Evolutionary conservation across 352 stramenopile species (phyloP).

Genomic region (Phytophthora pseudosyringae): DNA sequence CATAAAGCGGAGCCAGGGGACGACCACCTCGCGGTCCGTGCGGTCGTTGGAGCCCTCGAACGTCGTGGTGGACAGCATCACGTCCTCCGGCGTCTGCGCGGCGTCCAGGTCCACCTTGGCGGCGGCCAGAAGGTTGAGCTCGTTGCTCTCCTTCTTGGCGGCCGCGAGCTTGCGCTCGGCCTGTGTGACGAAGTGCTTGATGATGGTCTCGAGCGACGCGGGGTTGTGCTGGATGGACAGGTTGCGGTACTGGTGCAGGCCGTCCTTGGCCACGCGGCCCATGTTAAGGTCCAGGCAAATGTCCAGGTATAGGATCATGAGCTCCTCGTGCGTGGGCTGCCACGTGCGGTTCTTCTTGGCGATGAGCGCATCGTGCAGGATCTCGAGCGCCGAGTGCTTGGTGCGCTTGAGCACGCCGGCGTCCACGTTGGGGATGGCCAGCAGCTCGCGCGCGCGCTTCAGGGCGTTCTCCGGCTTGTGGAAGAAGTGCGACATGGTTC

Average conservation of each 20-base stretch:
- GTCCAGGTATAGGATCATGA: constrained; percentile 97
- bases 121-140: constrained; percentile 80
- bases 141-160: constrained; percentile 88
- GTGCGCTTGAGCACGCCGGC: constrained; percentile 73
- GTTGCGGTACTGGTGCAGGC: constrained; percentile 98
- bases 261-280: constrained; percentile 96
- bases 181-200: constrained; percentile 92
- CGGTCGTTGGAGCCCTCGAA: constrained; percentile 95
- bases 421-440: constrained; percentile 80
- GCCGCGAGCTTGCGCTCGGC: constrained; percentile 89
- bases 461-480: constrained; percentile 93
- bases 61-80: constrained; percentile 97
- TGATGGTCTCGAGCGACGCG: constrained; percentile 95
- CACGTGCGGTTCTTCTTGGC: constrained; percentile 96
- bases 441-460: constrained; percentile 90
- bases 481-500: constrained; percentile 82
- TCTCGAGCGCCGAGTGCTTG: constrained; percentile 85
- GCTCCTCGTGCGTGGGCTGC: constrained; percentile 97
- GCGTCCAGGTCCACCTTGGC: constrained; percentile 92
- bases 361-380: constrained; percentile 94
- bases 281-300: constrained; percentile 96
- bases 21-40: constrained; percentile 94
- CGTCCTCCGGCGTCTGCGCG: constrained; percentile 94
- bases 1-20: constrained; percentile 94
- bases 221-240: constrained; percentile 94